Conservation (phyloP, 345 rosid species). For the Gossypium mustelinum region DNA sequence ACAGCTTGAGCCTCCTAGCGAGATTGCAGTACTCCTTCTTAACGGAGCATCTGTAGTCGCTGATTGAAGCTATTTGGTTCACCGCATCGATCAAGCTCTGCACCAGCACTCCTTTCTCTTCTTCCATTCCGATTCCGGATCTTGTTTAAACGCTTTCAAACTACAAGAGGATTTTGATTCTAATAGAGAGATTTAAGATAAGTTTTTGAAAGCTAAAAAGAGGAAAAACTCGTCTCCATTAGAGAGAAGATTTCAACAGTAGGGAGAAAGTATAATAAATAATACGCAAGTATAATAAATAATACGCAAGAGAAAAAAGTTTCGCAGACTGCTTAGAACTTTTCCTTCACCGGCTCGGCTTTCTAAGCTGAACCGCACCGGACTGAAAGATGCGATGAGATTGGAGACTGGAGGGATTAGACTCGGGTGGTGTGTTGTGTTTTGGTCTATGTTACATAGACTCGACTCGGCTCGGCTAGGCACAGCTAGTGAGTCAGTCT, state of each 20-base stretch:
- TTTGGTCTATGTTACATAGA: too few species aligned
- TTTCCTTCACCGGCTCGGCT: not conserved
- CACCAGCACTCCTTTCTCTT: constrained; percentile 37
- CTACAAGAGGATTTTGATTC: not conserved
- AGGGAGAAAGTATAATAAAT: not conserved
- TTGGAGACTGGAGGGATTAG: not conserved
- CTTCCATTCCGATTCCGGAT: constrained; percentile 41
- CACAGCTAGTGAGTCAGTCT: too few species aligned
- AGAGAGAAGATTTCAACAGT: constrained; percentile 1
- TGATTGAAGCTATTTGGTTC: constrained; percentile 54
- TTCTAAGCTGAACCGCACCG: not conserved
- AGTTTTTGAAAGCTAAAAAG: not conserved
- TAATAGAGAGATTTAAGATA: not conserved
- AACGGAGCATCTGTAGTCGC: constrained; percentile 52
- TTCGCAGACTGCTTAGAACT: not conserved
- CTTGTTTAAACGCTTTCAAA: not conserved
- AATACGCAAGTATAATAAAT: not conserved
- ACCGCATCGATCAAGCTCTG: constrained; percentile 59
- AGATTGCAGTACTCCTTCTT: constrained; percentile 75
- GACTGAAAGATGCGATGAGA: not conserved
- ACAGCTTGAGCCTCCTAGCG: constrained; percentile 69
- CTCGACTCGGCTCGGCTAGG: not conserved
- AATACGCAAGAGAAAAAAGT: not conserved
- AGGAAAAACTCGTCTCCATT: constrained; percentile 8
- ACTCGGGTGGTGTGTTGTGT: not conserved